Evolutionary conservation across 2,329 filamentous ascomycete species (phyloP), one percentile per base, ranked within the genome.

Genomic region (Tolypocladium tundrense): DNA sequence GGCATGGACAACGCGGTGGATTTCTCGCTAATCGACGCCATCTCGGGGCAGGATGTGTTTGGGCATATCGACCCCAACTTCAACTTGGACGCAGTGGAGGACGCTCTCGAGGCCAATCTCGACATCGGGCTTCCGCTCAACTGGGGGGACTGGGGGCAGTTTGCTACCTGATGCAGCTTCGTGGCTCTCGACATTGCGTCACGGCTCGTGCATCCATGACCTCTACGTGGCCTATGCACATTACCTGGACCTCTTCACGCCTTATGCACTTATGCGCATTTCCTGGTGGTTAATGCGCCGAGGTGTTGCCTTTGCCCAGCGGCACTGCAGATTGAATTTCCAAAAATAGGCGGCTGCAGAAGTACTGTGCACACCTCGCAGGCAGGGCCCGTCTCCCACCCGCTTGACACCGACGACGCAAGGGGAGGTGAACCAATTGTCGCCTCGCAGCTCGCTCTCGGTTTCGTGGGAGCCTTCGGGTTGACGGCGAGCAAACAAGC

Each of bases 51-150:
- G n/a, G 79, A 83, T 51, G 70, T 83, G 1, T 82, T 82, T 62
- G 78, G 77, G 3, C 75, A 81, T 50, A 80, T 83, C 33, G 80
- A 81, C 54, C 80, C 80, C 2, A 79, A 69, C 54, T 83, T 83
- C 61, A 75, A 83, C 54, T 62, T 83, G 1, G 75, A 74, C 31
- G 79, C 79, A 0, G 77, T 82, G 31, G 80, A 83, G 61, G 79
- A 80, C 21, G 79, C 77, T 0, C 67, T 83, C 0, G 79, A 82
- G 58, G 78, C 79, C 0, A 82, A 82, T 56, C 68, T 83, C 3
- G 80, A 83, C 53, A 79, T 83, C 55, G 77, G 77, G 0, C 68
- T 79, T 14, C 80, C 79, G 0, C 75, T 79, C 1, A 80, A 80
- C 48, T 83, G 79, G 79, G 70, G 70, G 11, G 75, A 76, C 14